A percentile compares a stretch with the other conserved stretches of the same genome.
These are phyloP conservation scores for Tillandsia fasciculata DNA, from an alignment of 176 grass and related monocot species.

Conservation along the genomic window DNA sequence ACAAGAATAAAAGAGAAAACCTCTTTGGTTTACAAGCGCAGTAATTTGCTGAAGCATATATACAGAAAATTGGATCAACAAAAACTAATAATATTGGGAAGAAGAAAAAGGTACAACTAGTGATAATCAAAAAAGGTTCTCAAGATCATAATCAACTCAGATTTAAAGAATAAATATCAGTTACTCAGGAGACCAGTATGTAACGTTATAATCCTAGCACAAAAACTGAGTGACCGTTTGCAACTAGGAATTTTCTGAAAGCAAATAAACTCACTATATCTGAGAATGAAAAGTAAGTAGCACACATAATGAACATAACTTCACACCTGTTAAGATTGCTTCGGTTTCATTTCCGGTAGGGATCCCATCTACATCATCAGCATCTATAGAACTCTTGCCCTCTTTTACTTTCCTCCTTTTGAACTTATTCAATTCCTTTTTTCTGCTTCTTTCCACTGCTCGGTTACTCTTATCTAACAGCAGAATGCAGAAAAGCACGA, in stretches of 20 bases:
- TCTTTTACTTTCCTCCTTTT: not conserved
- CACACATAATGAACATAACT: not conserved
- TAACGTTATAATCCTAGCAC: not conserved
- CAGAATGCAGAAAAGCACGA: not conserved
- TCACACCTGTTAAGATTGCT: not conserved
- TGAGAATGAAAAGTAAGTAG: not conserved
- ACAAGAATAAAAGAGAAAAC: slow-evolving; percentile 7
- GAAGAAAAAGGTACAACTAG: not conserved
- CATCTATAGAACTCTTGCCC: not conserved
- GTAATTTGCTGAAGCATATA: not conserved
- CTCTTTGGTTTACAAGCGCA: no score
- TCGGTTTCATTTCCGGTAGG: not conserved
- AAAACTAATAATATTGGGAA: not conserved
- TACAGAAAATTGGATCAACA: not conserved
- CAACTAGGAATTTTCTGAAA: not conserved
- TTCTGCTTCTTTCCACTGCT: not conserved
- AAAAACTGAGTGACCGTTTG: not conserved
- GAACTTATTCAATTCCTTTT: not conserved
- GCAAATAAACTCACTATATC: not conserved
- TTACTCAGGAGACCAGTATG: not conserved
- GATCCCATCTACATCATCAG: not conserved
- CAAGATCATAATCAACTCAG: not conserved
- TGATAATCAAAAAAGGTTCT: not conserved
- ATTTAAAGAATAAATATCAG: not conserved
- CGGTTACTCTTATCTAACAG: not conserved